Conservation (phyloP, 495 filamentous ascomycete genomes). For the Podospora conica region DNA sequence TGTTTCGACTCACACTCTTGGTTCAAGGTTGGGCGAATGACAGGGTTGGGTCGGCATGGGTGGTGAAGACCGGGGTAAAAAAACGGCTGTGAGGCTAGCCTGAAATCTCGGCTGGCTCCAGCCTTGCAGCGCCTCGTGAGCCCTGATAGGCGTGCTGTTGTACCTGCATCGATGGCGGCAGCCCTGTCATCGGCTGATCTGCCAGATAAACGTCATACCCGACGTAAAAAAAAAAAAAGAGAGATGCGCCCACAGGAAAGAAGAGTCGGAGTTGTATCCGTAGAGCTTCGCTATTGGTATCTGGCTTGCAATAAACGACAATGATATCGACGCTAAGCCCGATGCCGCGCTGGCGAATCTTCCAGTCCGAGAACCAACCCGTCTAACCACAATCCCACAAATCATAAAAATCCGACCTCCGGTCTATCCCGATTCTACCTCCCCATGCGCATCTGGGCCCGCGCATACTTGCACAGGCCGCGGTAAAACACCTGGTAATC, state of each 20-base stretch:
- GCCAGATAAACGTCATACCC: background rate
- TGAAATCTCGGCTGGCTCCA: background rate
- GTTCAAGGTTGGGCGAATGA: constrained; percentile 8
- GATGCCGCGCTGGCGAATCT: background rate
- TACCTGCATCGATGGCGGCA: background rate
- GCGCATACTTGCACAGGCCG: constrained; percentile 74
- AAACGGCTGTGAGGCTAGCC: background rate
- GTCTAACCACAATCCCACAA: background rate
- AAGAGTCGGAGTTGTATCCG: no score
- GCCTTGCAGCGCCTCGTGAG: background rate
- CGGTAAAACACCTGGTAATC: constrained; percentile 90
- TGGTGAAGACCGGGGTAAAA: background rate
- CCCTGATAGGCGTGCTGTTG: background rate
- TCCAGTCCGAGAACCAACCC: background rate
- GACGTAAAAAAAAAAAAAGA: background rate
- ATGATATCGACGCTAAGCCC: background rate
- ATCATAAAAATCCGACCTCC: background rate
- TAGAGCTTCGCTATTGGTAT: background rate
- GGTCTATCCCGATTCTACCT: constrained; percentile 39
- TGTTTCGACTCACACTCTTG: background rate
- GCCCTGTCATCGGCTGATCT: background rate
- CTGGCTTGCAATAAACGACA: background rate
- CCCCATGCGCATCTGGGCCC: constrained; percentile 84
- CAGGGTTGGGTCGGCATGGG: background rate
- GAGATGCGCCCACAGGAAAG: background rate